Percentiles rank a stretch among this genome's conserved stretches.
Conservation (phyloP, 2,329 filamentous ascomycete genomes). For the Diaporthe helianthi region DNA sequence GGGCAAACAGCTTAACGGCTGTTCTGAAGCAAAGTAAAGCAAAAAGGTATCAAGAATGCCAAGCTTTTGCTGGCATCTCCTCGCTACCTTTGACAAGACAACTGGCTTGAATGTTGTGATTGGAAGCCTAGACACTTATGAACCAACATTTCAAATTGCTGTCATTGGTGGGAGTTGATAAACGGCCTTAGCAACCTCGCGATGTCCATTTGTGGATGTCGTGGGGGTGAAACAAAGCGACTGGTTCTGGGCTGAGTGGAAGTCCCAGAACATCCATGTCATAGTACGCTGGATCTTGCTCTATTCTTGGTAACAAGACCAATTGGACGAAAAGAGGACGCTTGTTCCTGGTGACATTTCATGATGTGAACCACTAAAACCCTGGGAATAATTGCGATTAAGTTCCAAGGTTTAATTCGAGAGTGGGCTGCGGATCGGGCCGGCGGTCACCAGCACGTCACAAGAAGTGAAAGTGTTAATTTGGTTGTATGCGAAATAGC, state of each 20-base stretch:
- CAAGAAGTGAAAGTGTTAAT: too few relatives aligned
- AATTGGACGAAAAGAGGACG: neutral
- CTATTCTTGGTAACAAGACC: neutral
- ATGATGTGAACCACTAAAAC: too few relatives aligned
- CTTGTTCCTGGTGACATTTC: too few relatives aligned
- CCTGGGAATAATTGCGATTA: too few relatives aligned
- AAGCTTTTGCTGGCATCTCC: neutral
- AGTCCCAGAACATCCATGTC: neutral
- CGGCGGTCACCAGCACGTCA: too few relatives aligned
- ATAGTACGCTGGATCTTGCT: neutral
- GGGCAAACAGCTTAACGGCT: neutral
- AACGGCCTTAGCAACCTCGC: neutral
- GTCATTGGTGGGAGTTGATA: neutral
- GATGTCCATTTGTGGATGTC: neutral
- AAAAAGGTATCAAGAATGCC: neutral
- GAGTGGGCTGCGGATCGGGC: too few relatives aligned
- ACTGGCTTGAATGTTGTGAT: neutral
- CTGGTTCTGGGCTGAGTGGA: neutral
- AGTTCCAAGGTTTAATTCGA: too few relatives aligned
- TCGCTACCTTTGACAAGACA: neutral
- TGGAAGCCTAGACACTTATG: neutral
- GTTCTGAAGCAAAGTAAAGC: neutral
- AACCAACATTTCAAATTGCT: neutral
- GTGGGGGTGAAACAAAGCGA: neutral
- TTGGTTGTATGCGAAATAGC: too few relatives aligned